These are phyloP conservation scores for Yamadazyma tumulicola DNA, from an alignment of 805 yeast species.

Conservation along the genomic window DNA sequence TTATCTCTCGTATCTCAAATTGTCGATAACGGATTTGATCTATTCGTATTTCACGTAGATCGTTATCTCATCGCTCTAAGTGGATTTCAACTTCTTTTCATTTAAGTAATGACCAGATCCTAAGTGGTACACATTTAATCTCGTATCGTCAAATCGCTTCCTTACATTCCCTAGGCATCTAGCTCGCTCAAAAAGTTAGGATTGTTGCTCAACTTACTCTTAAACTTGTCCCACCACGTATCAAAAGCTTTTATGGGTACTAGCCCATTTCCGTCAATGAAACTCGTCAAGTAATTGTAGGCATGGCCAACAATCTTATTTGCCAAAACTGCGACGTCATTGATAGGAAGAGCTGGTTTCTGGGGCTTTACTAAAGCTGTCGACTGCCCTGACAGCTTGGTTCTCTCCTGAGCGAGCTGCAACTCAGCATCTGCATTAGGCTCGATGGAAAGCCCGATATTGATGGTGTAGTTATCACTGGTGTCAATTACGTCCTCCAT, in stretches of 20 bases:
- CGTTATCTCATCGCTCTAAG: no score
- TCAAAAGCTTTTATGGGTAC: constrained; percentile 87
- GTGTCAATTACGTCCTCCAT: constrained; percentile 29
- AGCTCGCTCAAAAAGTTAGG: constrained; percentile 70
- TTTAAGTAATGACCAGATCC: no score
- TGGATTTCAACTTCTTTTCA: no score
- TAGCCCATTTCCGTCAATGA: constrained; percentile 71
- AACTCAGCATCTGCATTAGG: constrained; percentile 64
- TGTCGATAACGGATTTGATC: no score
- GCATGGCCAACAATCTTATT: constrained; percentile 89
- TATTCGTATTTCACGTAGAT: no score
- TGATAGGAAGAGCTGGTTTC: constrained; percentile 6
- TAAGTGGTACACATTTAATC: no score
- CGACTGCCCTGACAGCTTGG: constrained; percentile 9
- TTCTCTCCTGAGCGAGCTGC: constrained; percentile 46
- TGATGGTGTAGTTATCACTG: constrained; percentile 28
- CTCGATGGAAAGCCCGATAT: constrained; percentile 89
- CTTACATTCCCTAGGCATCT: no score
- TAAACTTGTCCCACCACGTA: constrained; percentile 94
- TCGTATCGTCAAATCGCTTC: no score
- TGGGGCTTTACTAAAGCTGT: constrained; percentile 17
- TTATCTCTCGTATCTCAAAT: no score
- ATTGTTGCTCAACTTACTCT: constrained; percentile 67
- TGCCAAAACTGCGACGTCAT: constrained; percentile 56
- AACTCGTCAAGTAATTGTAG: constrained; percentile 86